Base-by-base conservation (phyloP, 2,329 filamentous ascomycete species). In the Penicillium italicum region DNA sequence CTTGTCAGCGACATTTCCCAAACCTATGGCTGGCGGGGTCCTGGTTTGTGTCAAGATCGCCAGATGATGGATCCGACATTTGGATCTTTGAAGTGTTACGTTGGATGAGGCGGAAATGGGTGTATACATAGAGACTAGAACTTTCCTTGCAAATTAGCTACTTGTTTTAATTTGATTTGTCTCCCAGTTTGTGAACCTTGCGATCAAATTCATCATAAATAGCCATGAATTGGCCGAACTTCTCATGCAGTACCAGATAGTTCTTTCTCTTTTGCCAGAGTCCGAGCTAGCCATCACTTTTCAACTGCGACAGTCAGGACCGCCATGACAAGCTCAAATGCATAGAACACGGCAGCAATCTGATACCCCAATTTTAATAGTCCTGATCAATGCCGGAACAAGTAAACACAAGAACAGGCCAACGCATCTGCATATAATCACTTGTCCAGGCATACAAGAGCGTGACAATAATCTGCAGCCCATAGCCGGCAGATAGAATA, bases 21-120 rank as follows among this genome's bases (percentile, higher is more conserved):
- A 16, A 55, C 53, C 16, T 55, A 55, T 44, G 53, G 53, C 47
- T 50, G 38, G 33, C 41, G 53, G 4, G 33, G 40, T 3, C 30
- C 22, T 16, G 47, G 46, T 16, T 3, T 11, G 12, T 55, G 53
- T 6, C 40, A 50, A 14, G 42, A 55, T 30, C 47, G 47, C 6
- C 4, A n/a, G n/a, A 5, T 1, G 6, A 8, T 24, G 20, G 53
- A 55, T 20, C 53, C 53, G 8, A 11, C 20, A 9, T 55, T 55
- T 22, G 41, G 20, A n/a, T 55, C 53, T 2, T 24, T 55, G 26
- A 38, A 45, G 18, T 55, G 53, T 28, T 51, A 55, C 41, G 46
- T 55, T 38, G 53, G 53, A 28, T 55, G 41, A 20, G 9, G 40
- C 28, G 5, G 16, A 12, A 26, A 26, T 11, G n/a, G 22, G 5